Conservation (phyloP, 2,329 filamentous ascomycete species). For the Lizonia empirigonia region DNA sequence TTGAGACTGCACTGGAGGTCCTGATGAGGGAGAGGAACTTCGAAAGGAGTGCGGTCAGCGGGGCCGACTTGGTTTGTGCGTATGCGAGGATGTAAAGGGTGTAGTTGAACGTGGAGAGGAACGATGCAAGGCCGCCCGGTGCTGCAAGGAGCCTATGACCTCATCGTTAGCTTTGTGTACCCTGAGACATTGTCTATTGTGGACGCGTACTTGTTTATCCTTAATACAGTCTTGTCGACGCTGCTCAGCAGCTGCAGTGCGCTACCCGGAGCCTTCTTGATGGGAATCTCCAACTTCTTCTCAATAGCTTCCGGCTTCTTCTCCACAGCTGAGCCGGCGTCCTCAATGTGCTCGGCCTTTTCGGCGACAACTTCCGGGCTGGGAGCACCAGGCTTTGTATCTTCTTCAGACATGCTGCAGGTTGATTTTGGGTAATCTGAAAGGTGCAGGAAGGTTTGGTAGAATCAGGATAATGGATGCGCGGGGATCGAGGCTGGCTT, state of each 20-base stretch:
- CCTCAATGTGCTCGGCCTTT: conserved; percentile 25
- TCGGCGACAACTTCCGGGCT: conserved; percentile 39
- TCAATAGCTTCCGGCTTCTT: conserved; percentile 16
- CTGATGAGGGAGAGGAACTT: conserved; percentile 44
- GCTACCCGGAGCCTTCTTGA: conserved; percentile 27
- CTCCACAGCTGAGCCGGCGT: conserved; percentile 13
- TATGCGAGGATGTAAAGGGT: conserved; percentile 54
- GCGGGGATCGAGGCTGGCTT: conserved; percentile 9
- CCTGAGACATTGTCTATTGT: not conserved
- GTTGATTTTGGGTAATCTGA: conserved; percentile 10
- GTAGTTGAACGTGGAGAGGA: conserved; percentile 56
- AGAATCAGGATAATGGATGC: conserved; percentile 21
- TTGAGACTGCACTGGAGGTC: conserved; percentile 34
- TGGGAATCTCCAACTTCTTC: conserved; percentile 18
- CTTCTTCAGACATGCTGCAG: conserved; percentile 46
- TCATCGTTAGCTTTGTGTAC: conserved; percentile 10
- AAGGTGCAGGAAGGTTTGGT: conserved; percentile 20
- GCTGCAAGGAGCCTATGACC: conserved; percentile 49
- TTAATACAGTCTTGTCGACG: conserved; percentile 49
- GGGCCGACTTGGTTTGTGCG: conserved; percentile 48
- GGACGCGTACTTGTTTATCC: conserved; percentile 51
- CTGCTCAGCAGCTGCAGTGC: conserved; percentile 40
- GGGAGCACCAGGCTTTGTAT: conserved; percentile 45
- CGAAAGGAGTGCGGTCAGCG: conserved; percentile 35
- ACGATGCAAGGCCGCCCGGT: conserved; percentile 52